Percentiles rank a stretch among this genome's conserved stretches.
These are phyloP conservation scores for Mucor irregularis DNA, from an alignment of 371 early-diverging fungal species.

Conservation along the genomic window DNA sequence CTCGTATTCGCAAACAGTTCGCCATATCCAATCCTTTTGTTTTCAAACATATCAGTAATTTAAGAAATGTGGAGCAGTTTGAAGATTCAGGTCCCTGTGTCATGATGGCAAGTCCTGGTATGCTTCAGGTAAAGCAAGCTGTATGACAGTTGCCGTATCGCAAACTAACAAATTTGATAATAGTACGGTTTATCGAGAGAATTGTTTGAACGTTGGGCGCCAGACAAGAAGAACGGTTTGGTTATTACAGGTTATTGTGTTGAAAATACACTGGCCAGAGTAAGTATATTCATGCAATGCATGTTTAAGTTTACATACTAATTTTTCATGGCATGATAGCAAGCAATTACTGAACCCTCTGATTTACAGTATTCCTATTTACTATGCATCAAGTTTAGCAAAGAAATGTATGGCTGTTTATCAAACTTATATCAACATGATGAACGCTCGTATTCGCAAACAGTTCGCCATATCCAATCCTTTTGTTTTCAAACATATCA, in stretches of 20 bases:
- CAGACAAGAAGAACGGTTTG: conserved; percentile 94
- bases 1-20: conserved; percentile 92
- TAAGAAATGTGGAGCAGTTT: conserved; percentile 91
- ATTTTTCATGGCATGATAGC: conserved; percentile 28
- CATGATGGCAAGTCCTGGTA: conserved; percentile 99
- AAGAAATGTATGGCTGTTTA: conserved; percentile 99
- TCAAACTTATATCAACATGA: conserved; percentile 99
- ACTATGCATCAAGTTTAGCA: conserved; percentile 97
- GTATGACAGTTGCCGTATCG: too few relatives aligned
- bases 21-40: conserved; percentile 96
- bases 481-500: conserved; percentile 98
- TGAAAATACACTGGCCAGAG: conserved; percentile 98
- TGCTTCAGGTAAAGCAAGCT: conserved; percentile 91
- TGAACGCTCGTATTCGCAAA: conserved; percentile 97
- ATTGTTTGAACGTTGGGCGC: conserved; percentile 98
- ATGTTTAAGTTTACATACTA: neutral
- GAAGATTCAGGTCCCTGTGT: conserved; percentile 99
- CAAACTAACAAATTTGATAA: conserved; percentile 21
- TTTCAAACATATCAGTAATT: conserved; percentile 96
- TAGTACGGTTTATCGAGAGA: conserved; percentile 96
- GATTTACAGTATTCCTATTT: conserved; percentile 98
- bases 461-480: conserved; percentile 95
- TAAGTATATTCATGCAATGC: conserved; percentile 48
- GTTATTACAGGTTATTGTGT: conserved; percentile 99
- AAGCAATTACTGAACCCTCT: conserved; percentile 93